Base-by-base conservation (phyloP, 306 rosid species). In the Urtica urens region DNA sequence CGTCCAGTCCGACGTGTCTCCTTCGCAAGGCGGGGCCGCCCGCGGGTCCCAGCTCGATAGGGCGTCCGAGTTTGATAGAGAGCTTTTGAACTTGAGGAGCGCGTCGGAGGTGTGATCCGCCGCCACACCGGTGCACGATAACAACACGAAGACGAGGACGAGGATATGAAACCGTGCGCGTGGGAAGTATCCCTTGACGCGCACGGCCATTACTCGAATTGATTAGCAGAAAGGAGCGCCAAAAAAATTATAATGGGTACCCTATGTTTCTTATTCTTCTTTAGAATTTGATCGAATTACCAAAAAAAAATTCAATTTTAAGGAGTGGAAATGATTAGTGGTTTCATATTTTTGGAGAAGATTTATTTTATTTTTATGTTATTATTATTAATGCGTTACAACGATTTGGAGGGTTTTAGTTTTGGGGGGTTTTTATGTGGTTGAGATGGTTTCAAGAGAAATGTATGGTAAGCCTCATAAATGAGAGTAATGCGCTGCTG, bases 181-280 rank as follows among this genome's bases (percentile, higher is more conserved):
- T 92, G 65, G 76, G n/a, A n/a, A n/a, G n/a, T n/a, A 62, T 47
- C 76, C 71, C 24, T 57, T 48, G 62, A 52, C 62, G 93, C 79
- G 92, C 95, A 81, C 95, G 73, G 92, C 95, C 94, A 72, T 78
- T 53, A 55, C 62, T n/a, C n/a, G 79, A 31, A 46, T 23, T 19
- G 53, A 9, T n/a, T 26, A 4, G 15, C 43, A 21, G 13, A 43
- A 31, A 11, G 39, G 49, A 40, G 35, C 35, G 51, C 33, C 24
- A 9, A 37, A 17, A 35, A 59, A 58, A 20, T 39, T 45, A 68
- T 39, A 24, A 33, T 42, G 23, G 61, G 54, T 27, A 57, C 51
- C 63, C 6, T 17, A 2, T 15, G 31, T 53, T 26, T 35, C n/a
- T 35, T 35, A 35, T 35, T 35, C 3, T 9, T 35, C 15, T 35